Base-by-base conservation (phyloP, 805 yeast species). In the Candida suzukii region DNA sequence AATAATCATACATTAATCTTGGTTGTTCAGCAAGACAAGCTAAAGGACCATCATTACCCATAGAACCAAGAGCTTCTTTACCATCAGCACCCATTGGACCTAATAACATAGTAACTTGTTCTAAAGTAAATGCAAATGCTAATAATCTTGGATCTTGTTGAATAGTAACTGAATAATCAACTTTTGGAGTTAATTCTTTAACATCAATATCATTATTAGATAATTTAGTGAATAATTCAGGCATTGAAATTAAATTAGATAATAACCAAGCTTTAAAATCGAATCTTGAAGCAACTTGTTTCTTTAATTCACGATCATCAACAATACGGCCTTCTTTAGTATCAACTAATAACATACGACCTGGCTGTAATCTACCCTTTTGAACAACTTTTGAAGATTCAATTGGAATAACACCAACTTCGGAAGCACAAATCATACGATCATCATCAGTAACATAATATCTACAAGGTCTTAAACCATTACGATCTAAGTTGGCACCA, bases 391-490 rank as follows among this genome's bases (percentile, higher is more conserved):
- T 74, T 51, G 80, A 85, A 18, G 96, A 81, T 47, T 82, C 93
- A 46, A 93, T 80, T 53, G 85, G 93, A 53, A 91, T 82, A 27
- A 91, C 97, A 66, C 99, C 99, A 46, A 91, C 99, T 68, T 91
- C 99, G 14, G 97, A 88, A 7, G 97, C 99, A 68, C 97, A 91
- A 56, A 91, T 88, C 75, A 91, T 90, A 53, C 95, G 76, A 65
- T 90, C 95, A 61, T 93, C 98, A 56, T 81, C 83, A 37, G 97
- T 90, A 52, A 93, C 81, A 64, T 93, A 93, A 72, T 87, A 91
- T 61, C 99, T 87, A 71, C 99, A 93, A 29, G 99, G 99, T 69
- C 99, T 83, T 58, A 91, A 75, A 48, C 99, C 99, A 61, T 93
- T 91, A 68, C 99, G 80, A 68, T 91, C 99, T 51, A 93, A 75